phyloP scores from a whole-genome alignment of 768 basidiomycete genomes.

The Boletus vermiculosoides region DNA sequence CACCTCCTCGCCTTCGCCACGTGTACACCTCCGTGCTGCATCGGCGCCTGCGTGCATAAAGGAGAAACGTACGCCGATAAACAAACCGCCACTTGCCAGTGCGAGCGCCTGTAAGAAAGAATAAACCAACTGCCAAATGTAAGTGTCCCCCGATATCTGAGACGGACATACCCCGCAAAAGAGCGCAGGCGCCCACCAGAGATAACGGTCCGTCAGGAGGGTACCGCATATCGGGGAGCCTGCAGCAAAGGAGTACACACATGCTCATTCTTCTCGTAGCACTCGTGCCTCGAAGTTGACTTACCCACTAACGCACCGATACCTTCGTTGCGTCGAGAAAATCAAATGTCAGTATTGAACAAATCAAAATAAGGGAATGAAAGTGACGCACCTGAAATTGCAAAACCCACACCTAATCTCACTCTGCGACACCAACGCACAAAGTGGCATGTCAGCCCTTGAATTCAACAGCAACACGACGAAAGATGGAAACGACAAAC shows the following conservation, averaged over 20 bases:
- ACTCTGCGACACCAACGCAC: conserved; percentile 11
- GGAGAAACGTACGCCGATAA: conserved; percentile 15
- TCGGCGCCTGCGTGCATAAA: background rate
- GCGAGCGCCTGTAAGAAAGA: conserved; percentile 5
- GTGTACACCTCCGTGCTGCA: too few species aligned
- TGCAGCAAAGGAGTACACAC: conserved; percentile 28
- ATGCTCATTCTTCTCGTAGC: background rate
- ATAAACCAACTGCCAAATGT: background rate
- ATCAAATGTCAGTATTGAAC: background rate
- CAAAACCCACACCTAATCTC: conserved; percentile 49
- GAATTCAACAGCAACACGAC: background rate
- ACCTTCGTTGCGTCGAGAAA: conserved; percentile 10
- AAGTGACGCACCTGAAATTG: conserved; percentile 35
- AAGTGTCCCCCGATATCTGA: background rate
- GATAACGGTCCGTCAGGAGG: conserved; percentile 45
- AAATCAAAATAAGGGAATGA: background rate
- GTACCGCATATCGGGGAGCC: conserved; percentile 60
- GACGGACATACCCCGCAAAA: conserved; percentile 43
- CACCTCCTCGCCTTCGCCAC: too few species aligned
- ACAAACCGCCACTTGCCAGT: conserved; percentile 4
- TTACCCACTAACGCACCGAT: conserved; percentile 24
- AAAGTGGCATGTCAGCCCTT: background rate
- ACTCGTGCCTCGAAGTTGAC: background rate
- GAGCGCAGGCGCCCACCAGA: conserved; percentile 57
- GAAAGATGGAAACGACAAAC: conserved; percentile 15